Conservation (phyloP, 345 rosid genomes). For the Isatis tinctoria region DNA sequence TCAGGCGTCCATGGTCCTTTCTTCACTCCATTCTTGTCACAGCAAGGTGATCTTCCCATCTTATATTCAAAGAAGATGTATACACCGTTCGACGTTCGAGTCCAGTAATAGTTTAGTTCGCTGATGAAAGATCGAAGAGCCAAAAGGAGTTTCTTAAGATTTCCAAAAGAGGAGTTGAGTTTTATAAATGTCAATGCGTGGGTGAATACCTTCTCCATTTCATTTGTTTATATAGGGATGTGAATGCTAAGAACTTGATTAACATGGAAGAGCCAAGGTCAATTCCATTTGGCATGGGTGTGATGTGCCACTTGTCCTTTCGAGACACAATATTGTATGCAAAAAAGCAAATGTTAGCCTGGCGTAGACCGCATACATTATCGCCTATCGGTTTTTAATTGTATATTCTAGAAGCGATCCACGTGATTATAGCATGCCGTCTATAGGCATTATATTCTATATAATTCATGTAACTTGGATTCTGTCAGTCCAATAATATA, state of each 20-base stretch:
- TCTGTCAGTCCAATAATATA: conserved; percentile 3
- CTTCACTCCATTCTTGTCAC: conserved; percentile 75
- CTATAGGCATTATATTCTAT: background rate
- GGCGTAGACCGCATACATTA: background rate
- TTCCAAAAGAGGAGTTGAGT: conserved; percentile 13
- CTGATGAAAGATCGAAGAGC: background rate
- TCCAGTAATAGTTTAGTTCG: background rate
- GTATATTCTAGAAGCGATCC: conserved; percentile 26
- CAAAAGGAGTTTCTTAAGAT: background rate
- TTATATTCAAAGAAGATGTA: background rate
- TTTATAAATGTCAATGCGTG: conserved; percentile 25
- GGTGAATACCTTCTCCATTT: conserved; percentile 19
- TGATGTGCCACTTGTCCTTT: conserved; percentile 39
- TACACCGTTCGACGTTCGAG: background rate
- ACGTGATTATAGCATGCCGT: conserved; percentile 9
- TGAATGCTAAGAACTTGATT: conserved; percentile 4
- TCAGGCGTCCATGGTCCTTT: conserved; percentile 86
- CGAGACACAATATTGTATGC: conserved; percentile 5
- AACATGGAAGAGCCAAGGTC: conserved; percentile 31
- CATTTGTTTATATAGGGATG: conserved; percentile 18
- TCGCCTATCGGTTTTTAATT: background rate
- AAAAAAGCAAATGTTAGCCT: background rate
- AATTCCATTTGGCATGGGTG: conserved; percentile 31
- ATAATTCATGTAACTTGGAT: conserved; percentile 22
- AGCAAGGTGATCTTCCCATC: conserved; percentile 87